phyloP scores from a whole-genome alignment of 2,329 filamentous ascomycete genomes.

The Cyanodermella asteris region DNA sequence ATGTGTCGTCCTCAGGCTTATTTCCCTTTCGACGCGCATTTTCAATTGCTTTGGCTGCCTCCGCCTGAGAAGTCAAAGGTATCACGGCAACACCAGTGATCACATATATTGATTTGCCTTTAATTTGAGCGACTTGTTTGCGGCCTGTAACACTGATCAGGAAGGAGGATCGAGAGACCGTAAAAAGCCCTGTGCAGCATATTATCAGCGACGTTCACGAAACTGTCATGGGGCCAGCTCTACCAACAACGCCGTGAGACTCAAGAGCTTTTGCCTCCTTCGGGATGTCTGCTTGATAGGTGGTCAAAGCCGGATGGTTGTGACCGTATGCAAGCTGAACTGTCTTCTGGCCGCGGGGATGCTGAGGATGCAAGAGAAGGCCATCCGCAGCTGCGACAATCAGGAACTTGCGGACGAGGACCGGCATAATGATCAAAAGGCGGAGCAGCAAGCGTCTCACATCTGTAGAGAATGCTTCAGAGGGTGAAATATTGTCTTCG shows the following conservation, averaged over 20 bases:
- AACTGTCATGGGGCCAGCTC: slow-evolving; percentile 4
- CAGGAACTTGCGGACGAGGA: slow-evolving; percentile 55
- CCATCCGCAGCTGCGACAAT: slow-evolving; percentile 68
- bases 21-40: no score
- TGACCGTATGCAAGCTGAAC: slow-evolving; percentile 51
- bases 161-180: slow-evolving; percentile 59
- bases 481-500: no score
- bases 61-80: slow-evolving; percentile 52
- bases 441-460: no score
- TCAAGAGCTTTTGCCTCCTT: slow-evolving; percentile 20
- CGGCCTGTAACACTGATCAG: slow-evolving; percentile 71
- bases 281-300: slow-evolving; percentile 14
- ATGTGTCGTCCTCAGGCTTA: no score
- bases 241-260: slow-evolving; percentile 35
- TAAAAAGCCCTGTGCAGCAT: slow-evolving; percentile 47
- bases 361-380: slow-evolving; percentile 44
- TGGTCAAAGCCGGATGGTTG: slow-evolving; percentile 18
- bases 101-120: slow-evolving; percentile 62
- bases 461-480: no score
- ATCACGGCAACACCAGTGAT: slow-evolving; percentile 82
- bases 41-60: slow-evolving; percentile 51
- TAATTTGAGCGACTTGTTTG: slow-evolving; percentile 71
- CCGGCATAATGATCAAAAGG: slow-evolving; percentile 39
- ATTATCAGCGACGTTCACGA: slow-evolving; percentile 4
- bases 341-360: slow-evolving; percentile 31